phyloP scores from a whole-genome alignment of 2,329 filamentous ascomycete species.

The Beauveria pseudobassiana region DNA sequence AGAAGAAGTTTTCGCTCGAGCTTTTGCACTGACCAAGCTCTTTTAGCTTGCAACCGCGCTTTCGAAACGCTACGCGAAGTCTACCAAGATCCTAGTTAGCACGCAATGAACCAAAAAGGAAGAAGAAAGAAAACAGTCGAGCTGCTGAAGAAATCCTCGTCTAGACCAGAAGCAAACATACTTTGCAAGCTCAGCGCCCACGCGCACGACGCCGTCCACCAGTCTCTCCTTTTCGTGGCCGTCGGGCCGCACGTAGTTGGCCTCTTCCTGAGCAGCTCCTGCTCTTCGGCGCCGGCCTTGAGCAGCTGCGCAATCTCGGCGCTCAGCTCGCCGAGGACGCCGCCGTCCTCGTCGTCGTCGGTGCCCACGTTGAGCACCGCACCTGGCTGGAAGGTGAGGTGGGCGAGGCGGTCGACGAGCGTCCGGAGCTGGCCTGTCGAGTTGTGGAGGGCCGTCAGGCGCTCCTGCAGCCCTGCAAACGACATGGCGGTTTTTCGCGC shows the following conservation, averaged over 20 bases:
- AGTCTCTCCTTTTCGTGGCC: constrained; percentile 57
- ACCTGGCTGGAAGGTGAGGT: constrained; percentile 51
- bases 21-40: constrained; percentile 64
- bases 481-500: constrained; percentile 33
- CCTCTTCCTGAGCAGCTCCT: constrained; percentile 74
- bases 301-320: constrained; percentile 73
- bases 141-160: no score
- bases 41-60: constrained; percentile 75
- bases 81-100: constrained; percentile 22
- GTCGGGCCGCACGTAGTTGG: constrained; percentile 55
- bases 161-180: constrained; percentile 27
- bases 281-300: constrained; percentile 73
- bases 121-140: no score
- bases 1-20: constrained; percentile 73
- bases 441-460: constrained; percentile 53
- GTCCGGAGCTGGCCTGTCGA: constrained; percentile 50
- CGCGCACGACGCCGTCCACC: constrained; percentile 56
- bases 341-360: constrained; percentile 43
- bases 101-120: neutral
- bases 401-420: constrained; percentile 52
- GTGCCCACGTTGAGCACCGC: constrained; percentile 40
- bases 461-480: constrained; percentile 54
- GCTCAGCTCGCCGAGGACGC: constrained; percentile 62
- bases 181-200: constrained; percentile 65
- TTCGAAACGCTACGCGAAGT: constrained; percentile 63